These are phyloP conservation scores for Suillus discolor DNA, from an alignment of 768 basidiomycete genomes.

Conservation along the genomic window DNA sequence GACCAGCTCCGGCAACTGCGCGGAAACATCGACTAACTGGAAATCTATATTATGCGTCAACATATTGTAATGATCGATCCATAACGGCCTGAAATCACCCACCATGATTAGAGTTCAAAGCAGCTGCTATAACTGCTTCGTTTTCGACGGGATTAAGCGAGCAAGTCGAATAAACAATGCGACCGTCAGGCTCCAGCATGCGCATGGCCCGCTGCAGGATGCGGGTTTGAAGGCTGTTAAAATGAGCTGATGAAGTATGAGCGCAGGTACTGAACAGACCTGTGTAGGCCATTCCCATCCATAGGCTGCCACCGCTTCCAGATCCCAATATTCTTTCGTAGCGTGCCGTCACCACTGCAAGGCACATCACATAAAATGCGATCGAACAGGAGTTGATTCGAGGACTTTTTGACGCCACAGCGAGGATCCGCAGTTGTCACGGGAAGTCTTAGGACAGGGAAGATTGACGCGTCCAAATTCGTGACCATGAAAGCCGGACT, in stretches of 20 bases:
- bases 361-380: constrained; percentile 96
- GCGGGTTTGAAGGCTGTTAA: constrained; percentile 79
- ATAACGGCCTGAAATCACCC: constrained; percentile 17
- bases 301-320: constrained; percentile 91
- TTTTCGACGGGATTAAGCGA: constrained; percentile 97
- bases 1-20: constrained; percentile 68
- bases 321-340: constrained; percentile 92
- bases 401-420: constrained; percentile 38
- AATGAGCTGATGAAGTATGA: constrained; percentile 10
- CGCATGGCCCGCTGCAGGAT: constrained; percentile 94
- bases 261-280: constrained; percentile 45
- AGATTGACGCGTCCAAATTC: constrained; percentile 92
- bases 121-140: constrained; percentile 91
- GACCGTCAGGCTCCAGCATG: constrained; percentile 76
- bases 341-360: constrained; percentile 95
- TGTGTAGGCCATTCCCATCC: constrained; percentile 90
- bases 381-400: constrained; percentile 76
- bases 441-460: constrained; percentile 62
- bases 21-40: constrained; percentile 76
- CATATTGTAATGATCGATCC: neutral
- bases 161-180: constrained; percentile 97
- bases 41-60: constrained; percentile 50
- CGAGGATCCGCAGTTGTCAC: constrained; percentile 21
- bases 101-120: constrained; percentile 74
- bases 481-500: constrained; percentile 93